Conservation (phyloP, 192 early-diverging fungal species). For the Glomus cerebriforme region DNA sequence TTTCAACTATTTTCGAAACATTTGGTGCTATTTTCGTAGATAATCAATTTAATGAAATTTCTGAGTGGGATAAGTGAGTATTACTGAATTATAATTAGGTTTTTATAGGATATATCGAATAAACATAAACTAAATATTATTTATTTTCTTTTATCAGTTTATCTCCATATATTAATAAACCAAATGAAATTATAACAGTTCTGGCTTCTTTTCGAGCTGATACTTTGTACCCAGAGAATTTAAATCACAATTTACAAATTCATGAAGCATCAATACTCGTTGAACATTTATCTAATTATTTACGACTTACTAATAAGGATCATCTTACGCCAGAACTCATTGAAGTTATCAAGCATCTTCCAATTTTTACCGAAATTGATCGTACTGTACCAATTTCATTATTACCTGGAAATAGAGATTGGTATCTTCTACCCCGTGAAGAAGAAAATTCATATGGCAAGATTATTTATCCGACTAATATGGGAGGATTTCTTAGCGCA, state of each 20-base stretch:
- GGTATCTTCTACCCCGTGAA: background rate
- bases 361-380: conserved; percentile 9
- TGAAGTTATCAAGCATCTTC: conserved; percentile 1
- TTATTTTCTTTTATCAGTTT: background rate
- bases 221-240: background rate
- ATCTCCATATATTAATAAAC: background rate
- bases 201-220: background rate
- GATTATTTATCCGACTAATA: background rate
- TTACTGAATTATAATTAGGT: background rate
- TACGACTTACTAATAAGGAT: background rate
- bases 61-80: background rate
- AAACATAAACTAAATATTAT: too few relatives aligned
- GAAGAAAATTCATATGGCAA: background rate
- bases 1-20: background rate
- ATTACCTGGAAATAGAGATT: background rate
- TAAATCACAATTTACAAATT: background rate
- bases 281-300: background rate
- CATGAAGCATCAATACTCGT: background rate
- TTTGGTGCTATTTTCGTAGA: conserved; percentile 2
- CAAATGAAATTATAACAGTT: background rate
- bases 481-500: background rate
- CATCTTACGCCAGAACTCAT: background rate
- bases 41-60: background rate
- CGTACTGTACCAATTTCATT: background rate
- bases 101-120: background rate